A percentile compares a stretch with the other conserved stretches of the same genome.
phyloP scores from a whole-genome alignment of 441 rosid species.

The Syzygium syzygioides region DNA sequence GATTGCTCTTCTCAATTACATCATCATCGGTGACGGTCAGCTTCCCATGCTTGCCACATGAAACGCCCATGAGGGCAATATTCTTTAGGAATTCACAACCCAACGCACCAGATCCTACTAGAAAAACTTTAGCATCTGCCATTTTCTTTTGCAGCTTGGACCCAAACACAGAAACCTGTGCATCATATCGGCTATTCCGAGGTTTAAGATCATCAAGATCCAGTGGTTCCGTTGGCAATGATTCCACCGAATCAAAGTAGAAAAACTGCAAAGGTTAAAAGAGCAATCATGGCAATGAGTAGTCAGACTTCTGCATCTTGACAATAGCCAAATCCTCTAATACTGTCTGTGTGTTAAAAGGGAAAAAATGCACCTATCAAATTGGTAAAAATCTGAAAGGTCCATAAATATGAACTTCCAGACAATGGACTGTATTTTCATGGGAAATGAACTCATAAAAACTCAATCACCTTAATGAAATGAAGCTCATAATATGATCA shows the following conservation, averaged over 20 bases:
- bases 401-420: neutral
- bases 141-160: conserved; percentile 77
- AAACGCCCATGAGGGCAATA: conserved; percentile 84
- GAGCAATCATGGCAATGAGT: neutral
- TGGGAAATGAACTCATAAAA: neutral
- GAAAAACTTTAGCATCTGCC: conserved; percentile 69
- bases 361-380: neutral
- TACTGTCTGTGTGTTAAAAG: neutral
- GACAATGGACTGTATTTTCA: neutral
- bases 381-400: neutral
- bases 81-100: conserved; percentile 94
- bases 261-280: conserved; percentile 49
- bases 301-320: neutral
- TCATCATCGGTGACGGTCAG: conserved; percentile 89
- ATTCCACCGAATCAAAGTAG: conserved; percentile 88
- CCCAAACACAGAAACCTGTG: conserved; percentile 89
- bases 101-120: conserved; percentile 95
- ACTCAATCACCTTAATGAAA: neutral
- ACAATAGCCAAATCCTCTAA: neutral
- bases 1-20: conserved; percentile 91
- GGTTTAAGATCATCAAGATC: conserved; percentile 65
- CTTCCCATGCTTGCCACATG: conserved; percentile 70
- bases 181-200: conserved; percentile 69
- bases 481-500: neutral
- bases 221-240: conserved; percentile 62